These are phyloP conservation scores for Berberis thunbergii DNA, from an alignment of 164 flowering plant species.

Conservation along the genomic window DNA sequence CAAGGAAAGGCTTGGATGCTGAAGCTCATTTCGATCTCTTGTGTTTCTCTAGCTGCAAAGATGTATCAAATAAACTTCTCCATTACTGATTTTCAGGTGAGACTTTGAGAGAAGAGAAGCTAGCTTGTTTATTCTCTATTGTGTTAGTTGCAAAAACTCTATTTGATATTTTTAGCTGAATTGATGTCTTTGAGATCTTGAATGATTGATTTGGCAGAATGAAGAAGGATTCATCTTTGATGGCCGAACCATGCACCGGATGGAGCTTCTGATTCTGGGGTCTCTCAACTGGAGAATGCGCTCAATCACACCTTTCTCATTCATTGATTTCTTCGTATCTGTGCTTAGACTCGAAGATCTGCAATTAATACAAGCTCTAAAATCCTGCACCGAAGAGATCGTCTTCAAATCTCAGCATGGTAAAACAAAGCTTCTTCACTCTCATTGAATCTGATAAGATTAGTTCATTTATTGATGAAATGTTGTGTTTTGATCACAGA, in stretches of 20 bases:
- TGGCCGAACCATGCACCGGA: constrained; percentile 32
- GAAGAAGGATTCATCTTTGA: constrained; percentile 48
- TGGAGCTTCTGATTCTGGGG: constrained; percentile 54
- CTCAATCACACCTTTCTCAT: constrained; percentile 65
- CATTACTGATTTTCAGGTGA: constrained; percentile 42
- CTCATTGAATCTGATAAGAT: not conserved
- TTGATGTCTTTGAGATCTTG: not conserved
- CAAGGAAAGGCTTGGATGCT: constrained; percentile 49
- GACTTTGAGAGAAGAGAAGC: too few species aligned
- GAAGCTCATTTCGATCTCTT: constrained; percentile 37
- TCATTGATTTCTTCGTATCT: constrained; percentile 43
- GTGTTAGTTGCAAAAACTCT: not conserved
- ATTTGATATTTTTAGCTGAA: not conserved
- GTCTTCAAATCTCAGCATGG: constrained; percentile 51
- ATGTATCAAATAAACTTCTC: constrained; percentile 39
- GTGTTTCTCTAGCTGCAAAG: constrained; percentile 55
- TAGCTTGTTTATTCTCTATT: not conserved
- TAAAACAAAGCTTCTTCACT: constrained; percentile 7
- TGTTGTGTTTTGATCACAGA: constrained; percentile 21
- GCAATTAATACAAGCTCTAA: constrained; percentile 24
- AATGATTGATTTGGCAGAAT: constrained; percentile 11
- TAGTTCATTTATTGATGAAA: too few species aligned
- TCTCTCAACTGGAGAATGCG: constrained; percentile 77
- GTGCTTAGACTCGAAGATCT: constrained; percentile 36
- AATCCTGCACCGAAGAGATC: constrained; percentile 40